Base-by-base conservation (phyloP, 495 filamentous ascomycete species). In the Letharia lupina region DNA sequence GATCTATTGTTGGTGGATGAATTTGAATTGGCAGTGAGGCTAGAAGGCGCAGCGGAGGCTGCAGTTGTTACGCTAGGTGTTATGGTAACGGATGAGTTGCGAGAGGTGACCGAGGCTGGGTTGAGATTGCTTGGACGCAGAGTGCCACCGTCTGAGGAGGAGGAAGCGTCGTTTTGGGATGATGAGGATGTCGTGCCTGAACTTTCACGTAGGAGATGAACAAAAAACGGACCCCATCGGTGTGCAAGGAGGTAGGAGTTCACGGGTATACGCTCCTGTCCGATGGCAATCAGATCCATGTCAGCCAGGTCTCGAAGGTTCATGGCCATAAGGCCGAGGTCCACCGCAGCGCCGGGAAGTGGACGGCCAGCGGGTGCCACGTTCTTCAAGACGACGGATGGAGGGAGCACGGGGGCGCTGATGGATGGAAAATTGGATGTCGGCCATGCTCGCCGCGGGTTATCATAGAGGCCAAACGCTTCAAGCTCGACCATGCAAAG, bases 401-500 rank as follows among this genome's bases (percentile, higher is more conserved):
- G 79, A 18, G 82, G 83, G 12, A 82, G 76, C 8, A 80, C 74
- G 2, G 91, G 88, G 40, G 89, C 84, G 74, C 90, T 93, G 61
- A 89, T 86, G 15, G 91, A 96, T 62, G 87, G 78, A 72, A 89
- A 96, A 16, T 85, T 88, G 20, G 91, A 91, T 67, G 89, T 87
- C 4, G 92, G 89, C 1, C 84, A 75, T n/a, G 81, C 82, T 70
- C 85, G 86, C 62, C 91, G 83, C 23, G 94, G 91, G 72, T 97
- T 98, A 74, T 98, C 93, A 73, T 96, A 97, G 7, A 98, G 85
- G 1, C 94, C 94, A 78, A 96, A 98, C 0, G 94, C 92, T 75
- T 98, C 94, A 23, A 98, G 78, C 76, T 98, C 94, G 23, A 98
- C 93, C 83, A 96, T 86, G 73, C 93, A 97, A 5, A 98, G 82